Evolutionary conservation across 768 basidiomycete species (phyloP).

Genomic region (Calvatia gigantea): DNA sequence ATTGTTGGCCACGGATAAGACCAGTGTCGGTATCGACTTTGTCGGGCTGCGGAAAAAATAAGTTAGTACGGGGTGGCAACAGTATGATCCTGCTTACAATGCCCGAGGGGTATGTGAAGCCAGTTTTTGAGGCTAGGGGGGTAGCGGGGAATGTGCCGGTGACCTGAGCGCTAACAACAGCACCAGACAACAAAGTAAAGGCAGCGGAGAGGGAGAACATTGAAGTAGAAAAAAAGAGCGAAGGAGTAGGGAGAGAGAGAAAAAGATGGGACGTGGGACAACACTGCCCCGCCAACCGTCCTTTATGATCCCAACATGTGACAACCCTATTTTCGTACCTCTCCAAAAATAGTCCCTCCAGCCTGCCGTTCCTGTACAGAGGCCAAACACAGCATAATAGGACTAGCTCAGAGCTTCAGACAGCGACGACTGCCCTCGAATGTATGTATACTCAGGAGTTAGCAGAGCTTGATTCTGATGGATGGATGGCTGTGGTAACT

Average conservation of each 20-base stretch:
- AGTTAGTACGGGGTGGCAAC: too few species aligned
- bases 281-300: too few species aligned
- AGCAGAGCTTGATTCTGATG: too few species aligned
- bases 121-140: conserved; percentile 36
- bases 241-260: conserved; percentile 1
- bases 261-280: not conserved
- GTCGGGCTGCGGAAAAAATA: conserved; percentile 22
- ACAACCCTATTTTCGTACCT: too few species aligned
- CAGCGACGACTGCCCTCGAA: too few species aligned
- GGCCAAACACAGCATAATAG: too few species aligned
- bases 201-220: conserved; percentile 16
- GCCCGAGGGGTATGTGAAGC: conserved; percentile 34
- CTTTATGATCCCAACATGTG: not conserved
- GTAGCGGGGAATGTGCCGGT: conserved; percentile 34
- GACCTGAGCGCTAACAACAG: conserved; percentile 21
- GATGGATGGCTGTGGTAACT: too few species aligned
- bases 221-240: not conserved
- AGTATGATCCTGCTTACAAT: conserved; percentile 28
- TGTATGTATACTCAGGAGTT: too few species aligned
- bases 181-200: conserved; percentile 14
- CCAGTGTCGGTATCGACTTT: conserved; percentile 26
- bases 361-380: too few species aligned
- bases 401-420: too few species aligned
- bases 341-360: too few species aligned
- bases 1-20: conserved; percentile 40